Evolutionary conservation across 1,139 yeast genomes (phyloP).

Genomic region (Lodderomyces orthopsilosis): DNA sequence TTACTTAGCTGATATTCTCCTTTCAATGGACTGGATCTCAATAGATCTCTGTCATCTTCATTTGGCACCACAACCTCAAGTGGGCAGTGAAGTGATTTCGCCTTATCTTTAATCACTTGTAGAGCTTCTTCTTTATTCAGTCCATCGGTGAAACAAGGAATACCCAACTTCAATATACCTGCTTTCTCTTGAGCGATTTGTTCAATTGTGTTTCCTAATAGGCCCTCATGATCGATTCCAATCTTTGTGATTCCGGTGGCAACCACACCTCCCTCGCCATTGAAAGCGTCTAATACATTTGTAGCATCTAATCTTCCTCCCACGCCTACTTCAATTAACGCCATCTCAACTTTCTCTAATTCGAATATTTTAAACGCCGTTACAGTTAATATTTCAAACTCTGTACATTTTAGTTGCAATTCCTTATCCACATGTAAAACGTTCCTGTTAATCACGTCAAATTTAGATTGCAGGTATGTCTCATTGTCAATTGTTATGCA

Average conservation of each 20-base stretch:
- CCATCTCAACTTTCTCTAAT: slow-evolving; percentile 57
- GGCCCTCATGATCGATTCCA: slow-evolving; percentile 77
- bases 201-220: slow-evolving; percentile 62
- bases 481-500: slow-evolving; percentile 64
- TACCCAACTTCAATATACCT: slow-evolving; percentile 66
- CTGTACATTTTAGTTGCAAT: slow-evolving; percentile 64
- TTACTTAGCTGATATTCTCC: slow-evolving; percentile 76
- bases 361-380: slow-evolving; percentile 77
- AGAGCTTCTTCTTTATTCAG: slow-evolving; percentile 54
- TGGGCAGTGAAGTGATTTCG: slow-evolving; percentile 17
- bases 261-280: slow-evolving; percentile 30
- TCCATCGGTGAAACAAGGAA: slow-evolving; percentile 72
- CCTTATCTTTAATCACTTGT: slow-evolving; percentile 31
- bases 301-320: slow-evolving; percentile 92
- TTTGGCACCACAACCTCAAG: slow-evolving; percentile 19
- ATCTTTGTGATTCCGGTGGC: slow-evolving; percentile 80
- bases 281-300: slow-evolving; percentile 49
- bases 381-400: slow-evolving; percentile 81
- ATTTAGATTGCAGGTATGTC: slow-evolving; percentile 50
- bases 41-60: slow-evolving; percentile 13
- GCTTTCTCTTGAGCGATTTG: slow-evolving; percentile 78
- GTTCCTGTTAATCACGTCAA: slow-evolving; percentile 39
- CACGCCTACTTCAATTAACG: slow-evolving; percentile 84
- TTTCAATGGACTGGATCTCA: slow-evolving; percentile 50
- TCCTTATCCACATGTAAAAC: slow-evolving; percentile 36